Conservation (phyloP, 305 asterid species). For the Fraxinus greggii region DNA sequence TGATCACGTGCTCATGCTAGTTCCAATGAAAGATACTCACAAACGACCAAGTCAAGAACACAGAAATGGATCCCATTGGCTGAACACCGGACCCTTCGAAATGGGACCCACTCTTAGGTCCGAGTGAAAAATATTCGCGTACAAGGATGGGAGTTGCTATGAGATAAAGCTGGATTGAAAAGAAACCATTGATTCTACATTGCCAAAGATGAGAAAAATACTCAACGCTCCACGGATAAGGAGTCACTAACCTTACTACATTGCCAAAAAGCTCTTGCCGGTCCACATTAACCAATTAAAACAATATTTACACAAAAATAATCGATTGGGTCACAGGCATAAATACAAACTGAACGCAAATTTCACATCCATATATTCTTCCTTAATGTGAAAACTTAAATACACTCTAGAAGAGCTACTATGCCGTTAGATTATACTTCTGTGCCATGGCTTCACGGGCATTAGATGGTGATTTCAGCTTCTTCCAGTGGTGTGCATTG, state of each 20-base stretch:
- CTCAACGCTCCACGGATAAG: background rate
- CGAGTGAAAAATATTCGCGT: background rate
- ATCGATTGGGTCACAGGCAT: background rate
- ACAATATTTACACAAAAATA: background rate
- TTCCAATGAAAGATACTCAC: background rate
- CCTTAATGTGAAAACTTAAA: background rate
- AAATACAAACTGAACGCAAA: background rate
- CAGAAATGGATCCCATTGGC: background rate
- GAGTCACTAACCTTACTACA: background rate
- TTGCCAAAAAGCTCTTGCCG: background rate
- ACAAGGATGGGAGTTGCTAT: background rate
- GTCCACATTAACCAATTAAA: background rate
- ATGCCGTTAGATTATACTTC: background rate
- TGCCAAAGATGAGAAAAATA: background rate
- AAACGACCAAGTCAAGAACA: background rate
- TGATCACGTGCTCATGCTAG: background rate
- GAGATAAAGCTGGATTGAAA: background rate
- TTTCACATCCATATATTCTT: background rate
- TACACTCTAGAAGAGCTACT: background rate
- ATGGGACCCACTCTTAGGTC: background rate
- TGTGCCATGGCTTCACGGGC: background rate
- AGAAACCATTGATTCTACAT: background rate
- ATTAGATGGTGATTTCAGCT: background rate
- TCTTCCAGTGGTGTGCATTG: background rate
- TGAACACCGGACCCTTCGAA: background rate